These are phyloP conservation scores for Bauhinia variegata DNA, from an alignment of 306 rosid genomes.

Conservation along the genomic window DNA sequence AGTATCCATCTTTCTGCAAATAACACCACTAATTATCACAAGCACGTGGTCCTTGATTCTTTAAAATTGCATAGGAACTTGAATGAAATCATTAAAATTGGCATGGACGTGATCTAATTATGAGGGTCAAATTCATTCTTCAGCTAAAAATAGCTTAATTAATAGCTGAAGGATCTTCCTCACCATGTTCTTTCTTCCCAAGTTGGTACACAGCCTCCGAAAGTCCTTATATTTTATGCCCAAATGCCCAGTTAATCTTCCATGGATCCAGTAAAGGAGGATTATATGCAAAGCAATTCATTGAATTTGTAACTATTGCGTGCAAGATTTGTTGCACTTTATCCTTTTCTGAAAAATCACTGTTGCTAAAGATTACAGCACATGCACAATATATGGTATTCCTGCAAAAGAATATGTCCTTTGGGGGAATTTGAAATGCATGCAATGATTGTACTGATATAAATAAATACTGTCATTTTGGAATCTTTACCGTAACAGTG, in stretches of 20 bases:
- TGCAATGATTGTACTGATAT: constrained; percentile 26
- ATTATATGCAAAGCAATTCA: constrained; percentile 32
- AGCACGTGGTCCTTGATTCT: constrained; percentile 54
- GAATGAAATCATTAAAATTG: constrained; percentile 33
- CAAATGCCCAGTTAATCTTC: no score
- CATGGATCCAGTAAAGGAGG: no score
- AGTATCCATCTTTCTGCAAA: constrained; percentile 30
- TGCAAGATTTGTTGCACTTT: constrained; percentile 3
- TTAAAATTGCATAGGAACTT: constrained; percentile 38
- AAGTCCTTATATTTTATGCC: constrained; percentile 19
- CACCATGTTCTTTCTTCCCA: constrained; percentile 12
- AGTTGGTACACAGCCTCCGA: not conserved
- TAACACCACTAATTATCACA: constrained; percentile 39
- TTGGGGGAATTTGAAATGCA: constrained; percentile 18
- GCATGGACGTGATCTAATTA: constrained; percentile 47
- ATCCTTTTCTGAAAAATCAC: constrained; percentile 8
- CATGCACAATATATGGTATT: constrained; percentile 28
- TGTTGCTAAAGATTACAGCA: not conserved
- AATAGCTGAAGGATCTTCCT: constrained; percentile 6
- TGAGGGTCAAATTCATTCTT: constrained; percentile 38
- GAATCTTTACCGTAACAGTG: constrained; percentile 16
- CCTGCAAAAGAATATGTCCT: not conserved
- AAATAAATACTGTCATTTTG: constrained; percentile 32
- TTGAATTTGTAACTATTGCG: constrained; percentile 23
- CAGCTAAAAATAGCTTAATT: not conserved